Percentiles rank a stretch among this genome's conserved stretches.
phyloP scores from a whole-genome alignment of 129 eudicot species.

The Lonicera japonica region DNA sequence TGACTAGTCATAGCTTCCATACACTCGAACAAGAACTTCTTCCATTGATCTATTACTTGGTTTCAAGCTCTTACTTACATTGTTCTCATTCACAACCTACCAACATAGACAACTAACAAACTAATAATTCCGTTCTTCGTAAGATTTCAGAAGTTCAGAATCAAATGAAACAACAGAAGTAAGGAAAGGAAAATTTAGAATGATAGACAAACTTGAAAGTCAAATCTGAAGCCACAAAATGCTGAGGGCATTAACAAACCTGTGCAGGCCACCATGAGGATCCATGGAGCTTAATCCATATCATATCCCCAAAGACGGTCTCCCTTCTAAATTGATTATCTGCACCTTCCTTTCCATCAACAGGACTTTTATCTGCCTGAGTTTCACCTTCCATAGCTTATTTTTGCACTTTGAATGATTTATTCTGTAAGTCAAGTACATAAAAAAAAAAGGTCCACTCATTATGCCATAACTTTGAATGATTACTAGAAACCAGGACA shows the following conservation, averaged over 20 bases:
- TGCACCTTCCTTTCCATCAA: constrained; percentile 22
- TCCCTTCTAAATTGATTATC: constrained; percentile 18
- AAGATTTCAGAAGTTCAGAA: not conserved
- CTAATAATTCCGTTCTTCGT: no score
- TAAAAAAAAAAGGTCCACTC: not conserved
- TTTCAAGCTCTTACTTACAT: constrained; percentile 21
- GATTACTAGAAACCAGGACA: no score
- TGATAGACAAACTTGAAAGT: not conserved
- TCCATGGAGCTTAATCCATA: constrained; percentile 47
- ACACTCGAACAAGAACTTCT: constrained; percentile 57
- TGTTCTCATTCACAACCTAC: constrained; percentile 49
- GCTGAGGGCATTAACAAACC: constrained; percentile 27
- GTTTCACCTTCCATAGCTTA: constrained; percentile 30
- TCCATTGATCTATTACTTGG: constrained; percentile 36
- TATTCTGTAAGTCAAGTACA: not conserved
- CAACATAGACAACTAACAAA: constrained; percentile 3
- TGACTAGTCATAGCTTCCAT: constrained; percentile 52
- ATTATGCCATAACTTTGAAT: no score
- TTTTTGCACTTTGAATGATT: constrained; percentile 11
- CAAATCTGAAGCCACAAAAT: not conserved
- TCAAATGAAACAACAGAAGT: not conserved
- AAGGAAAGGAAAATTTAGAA: not conserved
- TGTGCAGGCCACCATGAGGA: constrained; percentile 72
- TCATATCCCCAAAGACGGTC: constrained; percentile 33
- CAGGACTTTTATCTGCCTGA: constrained; percentile 14